Evolutionary conservation across 805 yeast genomes (phyloP), one percentile per base, ranked within the genome.

Genomic region (Barnettozyma pratensis): DNA sequence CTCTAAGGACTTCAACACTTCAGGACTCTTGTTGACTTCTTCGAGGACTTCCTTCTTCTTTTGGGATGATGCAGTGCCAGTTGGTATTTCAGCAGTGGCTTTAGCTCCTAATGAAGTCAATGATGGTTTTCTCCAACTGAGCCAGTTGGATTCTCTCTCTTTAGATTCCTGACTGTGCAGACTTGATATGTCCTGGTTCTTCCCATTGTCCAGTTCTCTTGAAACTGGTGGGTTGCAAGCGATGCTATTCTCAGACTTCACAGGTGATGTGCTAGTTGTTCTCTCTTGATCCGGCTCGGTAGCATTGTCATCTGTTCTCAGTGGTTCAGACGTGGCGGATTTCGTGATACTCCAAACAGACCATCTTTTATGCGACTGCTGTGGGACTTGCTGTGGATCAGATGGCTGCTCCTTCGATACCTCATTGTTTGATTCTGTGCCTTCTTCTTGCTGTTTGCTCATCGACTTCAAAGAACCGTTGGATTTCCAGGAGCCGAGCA

Each of bases 101-200:
- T 60, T 36, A 71, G 71, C 31, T 44, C 44, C 52, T 30, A 57
- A 29, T 3, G 63, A 60, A 1, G 57, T 52, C 26, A 51, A 26
- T 3, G 64, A 60, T 3, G 62, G 55, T 35, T 52, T 59, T 29
- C 54, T 48, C 64, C 64, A 60, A 3, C 50, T 49, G 12, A 56
- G 50, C 64, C 64, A 60, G 5, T 42, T 43, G 6, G 38, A 25
- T 11, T 49, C 52, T 6, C 29, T 30, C 4, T 28, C 48, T 36
- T 25, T 34, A 8, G 37, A 14, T 2, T 39, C 44, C 3, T 47
- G 46, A 6, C 41, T 39, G 29, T 10, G 37, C 5, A 19, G 37
- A 25, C 46, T 37, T n/a, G 39, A 8, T 26, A 25, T 10, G 7
- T 41, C 43, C 19, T 41, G 36, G 6, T 40, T 30, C 10, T 41